Conservation (phyloP, 2,329 filamentous ascomycete species). For the Colletotrichum sp. region DNA sequence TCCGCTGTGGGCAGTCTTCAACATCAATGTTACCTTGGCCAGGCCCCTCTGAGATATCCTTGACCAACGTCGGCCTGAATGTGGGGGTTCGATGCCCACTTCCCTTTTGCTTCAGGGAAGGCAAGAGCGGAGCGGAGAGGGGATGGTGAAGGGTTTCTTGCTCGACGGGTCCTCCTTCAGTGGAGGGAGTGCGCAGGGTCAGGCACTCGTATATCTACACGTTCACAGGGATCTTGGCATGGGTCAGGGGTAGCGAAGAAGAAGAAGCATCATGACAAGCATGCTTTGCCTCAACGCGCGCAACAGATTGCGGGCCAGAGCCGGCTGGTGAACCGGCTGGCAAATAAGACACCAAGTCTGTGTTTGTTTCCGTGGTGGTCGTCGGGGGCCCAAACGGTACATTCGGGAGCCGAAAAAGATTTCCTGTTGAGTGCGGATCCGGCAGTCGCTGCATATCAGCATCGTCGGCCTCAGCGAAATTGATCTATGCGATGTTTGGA, state of each 20-base stretch:
- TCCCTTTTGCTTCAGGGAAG: not conserved
- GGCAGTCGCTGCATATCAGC: not conserved
- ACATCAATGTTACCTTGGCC: not conserved
- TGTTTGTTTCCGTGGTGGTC: not conserved
- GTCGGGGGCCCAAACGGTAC: not conserved
- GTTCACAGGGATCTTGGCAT: not conserved
- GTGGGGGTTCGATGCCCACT: slow-evolving; percentile 2
- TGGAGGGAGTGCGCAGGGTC: not conserved
- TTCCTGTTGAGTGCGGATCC: not conserved
- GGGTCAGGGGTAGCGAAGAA: slow-evolving; percentile 4
- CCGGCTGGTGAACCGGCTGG: not conserved
- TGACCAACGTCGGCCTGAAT: slow-evolving; percentile 4
- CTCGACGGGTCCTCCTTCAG: not conserved
- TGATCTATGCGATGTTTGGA: not conserved
- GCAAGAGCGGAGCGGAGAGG: not conserved
- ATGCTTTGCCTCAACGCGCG: not conserved
- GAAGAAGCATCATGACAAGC: slow-evolving; percentile 7
- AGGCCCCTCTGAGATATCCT: not conserved
- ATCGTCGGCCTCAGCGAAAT: not conserved
- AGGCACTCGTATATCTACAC: not conserved
- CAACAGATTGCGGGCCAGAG: not conserved
- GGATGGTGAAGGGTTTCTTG: not conserved
- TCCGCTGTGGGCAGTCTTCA: not conserved
- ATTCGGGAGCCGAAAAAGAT: not conserved
- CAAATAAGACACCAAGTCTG: not conserved